Evolutionary conservation across 2,329 filamentous ascomycete species (phyloP).

Genomic region (Scedosporium minutisporum): DNA sequence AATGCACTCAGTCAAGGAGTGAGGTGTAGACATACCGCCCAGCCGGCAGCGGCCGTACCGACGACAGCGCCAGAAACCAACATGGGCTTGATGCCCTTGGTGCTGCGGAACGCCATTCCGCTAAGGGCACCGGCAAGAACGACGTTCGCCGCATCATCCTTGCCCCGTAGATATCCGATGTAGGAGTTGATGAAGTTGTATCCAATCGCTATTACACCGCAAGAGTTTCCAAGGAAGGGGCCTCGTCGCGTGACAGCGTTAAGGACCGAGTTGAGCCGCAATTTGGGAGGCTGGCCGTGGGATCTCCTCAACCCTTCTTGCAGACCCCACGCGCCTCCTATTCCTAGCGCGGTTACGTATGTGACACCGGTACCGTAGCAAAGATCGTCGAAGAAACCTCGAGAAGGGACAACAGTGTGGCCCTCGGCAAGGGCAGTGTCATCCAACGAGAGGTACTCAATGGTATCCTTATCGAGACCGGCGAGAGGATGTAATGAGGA

Average conservation of each 20-base stretch:
- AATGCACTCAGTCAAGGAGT: not conserved
- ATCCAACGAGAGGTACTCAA: conserved; percentile 92
- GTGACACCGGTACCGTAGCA: conserved; percentile 96
- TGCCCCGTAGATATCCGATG: conserved; percentile 68
- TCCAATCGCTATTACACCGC: conserved; percentile 87
- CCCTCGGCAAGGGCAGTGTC: conserved; percentile 79
- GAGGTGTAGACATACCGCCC: conserved; percentile 62
- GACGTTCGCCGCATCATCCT: conserved; percentile 86
- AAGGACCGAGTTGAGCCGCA: conserved; percentile 86
- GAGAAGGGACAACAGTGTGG: conserved; percentile 81
- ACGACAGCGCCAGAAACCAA: conserved; percentile 88
- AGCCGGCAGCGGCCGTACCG: conserved; percentile 71
- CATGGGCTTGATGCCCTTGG: conserved; percentile 82
- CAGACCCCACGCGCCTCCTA: conserved; percentile 87
- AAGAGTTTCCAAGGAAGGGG: conserved; percentile 92
- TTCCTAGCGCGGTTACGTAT: conserved; percentile 75
- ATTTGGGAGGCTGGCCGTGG: conserved; percentile 70
- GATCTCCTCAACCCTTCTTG: conserved; percentile 78
- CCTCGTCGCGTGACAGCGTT: conserved; percentile 90
- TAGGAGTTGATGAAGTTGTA: conserved; percentile 91
- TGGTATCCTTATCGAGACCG: conserved; percentile 80
- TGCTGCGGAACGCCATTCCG: conserved; percentile 95
- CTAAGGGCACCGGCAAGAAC: conserved; percentile 76
- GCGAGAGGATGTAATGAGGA: conserved; percentile 86
- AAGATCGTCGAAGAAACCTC: conserved; percentile 95